Percentiles rank a stretch among this genome's conserved stretches.
Conservation (phyloP, 345 rosid species). For the Nasturtium officinale region DNA sequence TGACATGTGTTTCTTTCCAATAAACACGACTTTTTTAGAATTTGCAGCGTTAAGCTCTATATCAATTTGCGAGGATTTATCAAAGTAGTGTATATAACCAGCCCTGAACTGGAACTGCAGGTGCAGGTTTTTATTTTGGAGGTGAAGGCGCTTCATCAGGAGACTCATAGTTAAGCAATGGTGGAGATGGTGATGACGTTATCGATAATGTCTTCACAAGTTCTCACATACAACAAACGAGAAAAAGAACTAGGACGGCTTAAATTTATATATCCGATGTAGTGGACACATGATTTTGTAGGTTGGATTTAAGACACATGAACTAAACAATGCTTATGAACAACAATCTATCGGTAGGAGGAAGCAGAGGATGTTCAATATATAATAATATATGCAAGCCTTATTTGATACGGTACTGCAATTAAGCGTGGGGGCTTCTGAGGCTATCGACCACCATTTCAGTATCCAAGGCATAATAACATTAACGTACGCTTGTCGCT, state of each 20-base stretch:
- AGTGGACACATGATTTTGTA: too few relatives aligned
- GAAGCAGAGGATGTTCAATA: too few relatives aligned
- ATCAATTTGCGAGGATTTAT: neutral
- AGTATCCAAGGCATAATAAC: neutral
- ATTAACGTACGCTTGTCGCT: neutral
- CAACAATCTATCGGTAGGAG: too few relatives aligned
- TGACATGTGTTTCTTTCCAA: too few relatives aligned
- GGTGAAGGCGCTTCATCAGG: conserved; percentile 54
- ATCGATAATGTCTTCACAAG: conserved; percentile 92
- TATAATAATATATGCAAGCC: too few relatives aligned
- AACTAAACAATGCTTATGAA: too few relatives aligned
- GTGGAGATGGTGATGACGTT: conserved; percentile 75
- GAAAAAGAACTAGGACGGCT: conserved; percentile 13
- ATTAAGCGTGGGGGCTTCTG: neutral
- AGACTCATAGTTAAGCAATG: conserved; percentile 56
- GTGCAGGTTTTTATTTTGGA: conserved; percentile 57
- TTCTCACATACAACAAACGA: conserved; percentile 92
- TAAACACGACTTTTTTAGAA: neutral
- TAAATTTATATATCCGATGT: too few relatives aligned
- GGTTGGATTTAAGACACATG: too few relatives aligned
- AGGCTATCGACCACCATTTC: neutral
- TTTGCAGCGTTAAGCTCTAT: too few relatives aligned
- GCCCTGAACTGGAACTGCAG: conserved; percentile 61
- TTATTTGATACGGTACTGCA: neutral
- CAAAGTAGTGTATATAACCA: conserved; percentile 59